Evolutionary conservation across 768 basidiomycete species (phyloP).

Genomic region (Piloderma croceum): DNA sequence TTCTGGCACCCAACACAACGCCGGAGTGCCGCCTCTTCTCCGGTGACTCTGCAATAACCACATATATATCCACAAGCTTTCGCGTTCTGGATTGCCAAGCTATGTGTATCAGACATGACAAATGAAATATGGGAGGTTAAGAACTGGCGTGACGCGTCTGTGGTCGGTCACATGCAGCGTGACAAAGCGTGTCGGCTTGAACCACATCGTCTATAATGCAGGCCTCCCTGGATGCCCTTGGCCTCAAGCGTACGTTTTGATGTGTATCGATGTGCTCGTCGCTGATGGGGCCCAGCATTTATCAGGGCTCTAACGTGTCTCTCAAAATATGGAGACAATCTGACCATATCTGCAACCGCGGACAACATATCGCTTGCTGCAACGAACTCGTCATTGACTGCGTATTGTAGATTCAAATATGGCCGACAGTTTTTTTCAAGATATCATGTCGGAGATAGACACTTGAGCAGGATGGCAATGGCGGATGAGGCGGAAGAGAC

Average conservation of each 20-base stretch:
- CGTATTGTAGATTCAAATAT: constrained; percentile 76
- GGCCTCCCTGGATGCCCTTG: constrained; percentile 54
- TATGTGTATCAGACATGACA: too few relatives aligned
- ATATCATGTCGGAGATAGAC: constrained; percentile 24
- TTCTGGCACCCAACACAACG: too few relatives aligned
- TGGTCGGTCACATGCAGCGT: too few relatives aligned
- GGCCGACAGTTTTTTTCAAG: constrained; percentile 62
- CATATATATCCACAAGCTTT: too few relatives aligned
- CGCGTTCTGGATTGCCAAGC: too few relatives aligned
- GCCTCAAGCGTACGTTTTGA: constrained; percentile 40
- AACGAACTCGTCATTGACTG: constrained; percentile 77
- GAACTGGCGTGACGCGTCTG: too few relatives aligned
- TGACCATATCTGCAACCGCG: constrained; percentile 59
- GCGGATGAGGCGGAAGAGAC: constrained; percentile 32
- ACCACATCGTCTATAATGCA: too few relatives aligned
- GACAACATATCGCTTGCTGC: constrained; percentile 61
- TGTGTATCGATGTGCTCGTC: constrained; percentile 6
- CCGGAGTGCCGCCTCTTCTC: too few relatives aligned
- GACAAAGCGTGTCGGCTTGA: too few relatives aligned
- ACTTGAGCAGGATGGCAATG: constrained; percentile 12
- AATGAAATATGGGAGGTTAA: too few relatives aligned
- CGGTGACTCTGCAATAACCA: too few relatives aligned
- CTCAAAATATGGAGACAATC: constrained; percentile 78
- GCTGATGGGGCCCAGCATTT: constrained; percentile 48
- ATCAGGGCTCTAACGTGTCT: constrained; percentile 71